Evolutionary conservation across 2,329 filamentous ascomycete genomes (phyloP).

Genomic region (Colletotrichum destructivum): DNA sequence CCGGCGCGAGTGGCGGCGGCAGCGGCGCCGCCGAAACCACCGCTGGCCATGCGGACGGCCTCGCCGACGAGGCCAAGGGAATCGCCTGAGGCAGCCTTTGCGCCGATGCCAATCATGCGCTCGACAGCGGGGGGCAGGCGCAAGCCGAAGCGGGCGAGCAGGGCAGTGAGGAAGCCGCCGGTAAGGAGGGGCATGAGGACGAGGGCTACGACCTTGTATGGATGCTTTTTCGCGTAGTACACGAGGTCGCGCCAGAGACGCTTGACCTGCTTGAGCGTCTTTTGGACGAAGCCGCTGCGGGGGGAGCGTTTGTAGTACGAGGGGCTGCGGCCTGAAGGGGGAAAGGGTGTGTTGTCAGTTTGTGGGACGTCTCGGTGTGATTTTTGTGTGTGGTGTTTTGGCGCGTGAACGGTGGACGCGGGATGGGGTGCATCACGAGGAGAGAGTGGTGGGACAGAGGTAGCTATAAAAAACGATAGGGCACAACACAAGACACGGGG

Average conservation of each 20-base stretch:
- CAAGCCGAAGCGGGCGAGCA: constrained; percentile 85
- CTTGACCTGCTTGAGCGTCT: constrained; percentile 81
- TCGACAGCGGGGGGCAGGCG: constrained; percentile 77
- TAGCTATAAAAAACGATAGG: background rate
- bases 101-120: constrained; percentile 70
- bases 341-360: background rate
- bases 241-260: constrained; percentile 85
- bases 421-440: no score
- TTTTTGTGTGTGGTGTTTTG: no score
- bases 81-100: constrained; percentile 63
- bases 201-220: constrained; percentile 88
- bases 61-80: constrained; percentile 67
- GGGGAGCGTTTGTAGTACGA: constrained; percentile 87
- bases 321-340: constrained; percentile 59
- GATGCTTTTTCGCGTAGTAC: constrained; percentile 86
- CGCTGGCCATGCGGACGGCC: constrained; percentile 68
- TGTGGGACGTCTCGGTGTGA: background rate
- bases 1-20: constrained; percentile 41
- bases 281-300: constrained; percentile 82
- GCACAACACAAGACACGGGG: constrained; percentile 30
- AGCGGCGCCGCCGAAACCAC: constrained; percentile 45
- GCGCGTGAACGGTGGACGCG: no score
- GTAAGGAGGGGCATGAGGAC: constrained; percentile 91
- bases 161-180: constrained; percentile 83
- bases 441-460: no score